Conservation (phyloP, 495 filamentous ascomycete genomes). For the Platismatia glauca region DNA sequence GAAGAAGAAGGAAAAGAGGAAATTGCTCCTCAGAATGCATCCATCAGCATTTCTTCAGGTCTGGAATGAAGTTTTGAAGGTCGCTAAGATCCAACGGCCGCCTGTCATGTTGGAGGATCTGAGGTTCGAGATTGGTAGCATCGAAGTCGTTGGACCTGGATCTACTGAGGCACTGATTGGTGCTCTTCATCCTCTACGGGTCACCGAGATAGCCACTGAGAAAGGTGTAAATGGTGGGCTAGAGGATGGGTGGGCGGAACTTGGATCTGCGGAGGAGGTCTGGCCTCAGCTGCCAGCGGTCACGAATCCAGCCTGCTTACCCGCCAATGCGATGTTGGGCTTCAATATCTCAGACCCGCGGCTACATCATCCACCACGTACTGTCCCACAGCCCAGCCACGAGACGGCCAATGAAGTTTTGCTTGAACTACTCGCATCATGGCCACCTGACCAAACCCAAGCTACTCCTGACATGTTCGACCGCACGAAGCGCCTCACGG, state of each 20-base stretch:
- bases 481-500: constrained; percentile 50
- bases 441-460: constrained; percentile 57
- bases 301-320: constrained; percentile 69
- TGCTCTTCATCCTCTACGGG: constrained; percentile 51
- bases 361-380: constrained; percentile 55
- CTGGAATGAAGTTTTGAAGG: constrained; percentile 66
- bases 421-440: constrained; percentile 51
- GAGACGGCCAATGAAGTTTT: constrained; percentile 41
- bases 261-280: constrained; percentile 27
- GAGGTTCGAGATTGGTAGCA: constrained; percentile 89
- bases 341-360: constrained; percentile 76
- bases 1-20: constrained; percentile 41
- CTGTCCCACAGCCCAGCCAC: constrained; percentile 29
- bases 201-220: constrained; percentile 2
- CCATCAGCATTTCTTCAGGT: constrained; percentile 80
- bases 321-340: constrained; percentile 57
- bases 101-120: constrained; percentile 76
- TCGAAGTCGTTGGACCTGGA: constrained; percentile 76
- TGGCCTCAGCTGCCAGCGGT: constrained; percentile 61
- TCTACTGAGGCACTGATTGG: constrained; percentile 73
- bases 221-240: not conserved
- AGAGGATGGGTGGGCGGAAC: constrained; percentile 20
- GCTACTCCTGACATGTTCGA: constrained; percentile 56
- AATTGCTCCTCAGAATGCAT: constrained; percentile 69
- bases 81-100: constrained; percentile 63